A percentile compares a stretch with the other conserved stretches of the same genome.
These are phyloP conservation scores for Colletotrichum magnum DNA, from an alignment of 2,329 filamentous ascomycete genomes.

Conservation along the genomic window DNA sequence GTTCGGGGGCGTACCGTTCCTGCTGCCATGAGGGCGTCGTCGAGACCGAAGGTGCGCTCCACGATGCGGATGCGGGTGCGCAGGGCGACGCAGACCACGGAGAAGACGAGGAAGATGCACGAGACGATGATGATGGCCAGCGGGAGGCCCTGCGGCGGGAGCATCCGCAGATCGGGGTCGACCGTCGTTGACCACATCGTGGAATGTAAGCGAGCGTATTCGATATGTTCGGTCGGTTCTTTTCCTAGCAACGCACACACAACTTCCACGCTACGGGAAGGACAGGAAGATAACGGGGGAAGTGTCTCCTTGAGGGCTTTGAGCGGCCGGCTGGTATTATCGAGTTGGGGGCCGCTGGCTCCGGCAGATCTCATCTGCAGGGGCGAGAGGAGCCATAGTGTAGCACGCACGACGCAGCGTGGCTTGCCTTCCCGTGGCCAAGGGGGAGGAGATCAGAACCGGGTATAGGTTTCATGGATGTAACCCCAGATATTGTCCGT, in stretches of 20 bases:
- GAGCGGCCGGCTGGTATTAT: background rate
- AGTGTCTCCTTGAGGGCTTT: constrained; percentile 20
- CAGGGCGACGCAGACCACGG: constrained; percentile 30
- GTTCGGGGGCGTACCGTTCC: constrained; percentile 28
- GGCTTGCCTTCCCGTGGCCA: background rate
- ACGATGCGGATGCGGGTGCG: constrained; percentile 27
- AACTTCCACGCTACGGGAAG: background rate
- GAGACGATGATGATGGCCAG: constrained; percentile 39
- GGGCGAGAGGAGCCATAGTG: constrained; percentile 4
- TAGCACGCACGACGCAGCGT: constrained; percentile 2
- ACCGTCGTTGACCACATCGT: constrained; percentile 35
- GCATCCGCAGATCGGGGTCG: constrained; percentile 33
- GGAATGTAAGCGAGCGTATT: constrained; percentile 5
- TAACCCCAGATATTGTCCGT: constrained; percentile 24
- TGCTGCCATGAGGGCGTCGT: constrained; percentile 41
- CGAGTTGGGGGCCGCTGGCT: background rate
- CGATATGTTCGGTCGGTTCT: background rate
- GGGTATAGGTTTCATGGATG: constrained; percentile 30
- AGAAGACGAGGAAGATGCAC: constrained; percentile 33
- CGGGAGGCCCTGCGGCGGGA: constrained; percentile 25
- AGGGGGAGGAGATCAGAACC: constrained; percentile 24
- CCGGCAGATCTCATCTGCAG: constrained; percentile 27
- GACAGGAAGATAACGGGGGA: background rate
- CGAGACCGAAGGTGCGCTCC: constrained; percentile 38
- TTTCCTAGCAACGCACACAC: background rate